phyloP scores from a whole-genome alignment of 495 filamentous ascomycete species.

The Cryomyces minteri region DNA sequence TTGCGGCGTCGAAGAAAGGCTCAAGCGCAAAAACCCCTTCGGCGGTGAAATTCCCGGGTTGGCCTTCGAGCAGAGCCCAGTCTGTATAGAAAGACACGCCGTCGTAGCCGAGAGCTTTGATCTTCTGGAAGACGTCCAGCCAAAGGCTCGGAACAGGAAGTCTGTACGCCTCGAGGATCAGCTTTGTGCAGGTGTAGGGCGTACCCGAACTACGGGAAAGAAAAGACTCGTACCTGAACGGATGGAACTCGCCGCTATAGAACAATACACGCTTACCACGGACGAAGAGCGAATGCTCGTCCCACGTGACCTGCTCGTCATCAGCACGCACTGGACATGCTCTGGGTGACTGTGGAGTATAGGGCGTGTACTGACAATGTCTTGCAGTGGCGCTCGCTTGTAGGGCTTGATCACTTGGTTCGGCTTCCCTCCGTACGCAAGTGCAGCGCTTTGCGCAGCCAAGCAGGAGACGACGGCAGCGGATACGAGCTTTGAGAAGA shows the following conservation, averaged over 20 bases:
- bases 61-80: constrained; percentile 68
- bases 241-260: constrained; percentile 58
- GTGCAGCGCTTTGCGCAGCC: constrained; percentile 4
- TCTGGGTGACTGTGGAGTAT: no score
- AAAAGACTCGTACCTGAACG: constrained; percentile 28
- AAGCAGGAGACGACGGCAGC: no score
- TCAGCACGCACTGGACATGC: not conserved
- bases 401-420: constrained; percentile 16
- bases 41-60: constrained; percentile 45
- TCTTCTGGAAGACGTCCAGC: constrained; percentile 63
- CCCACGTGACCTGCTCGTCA: constrained; percentile 45
- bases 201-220: constrained; percentile 1
- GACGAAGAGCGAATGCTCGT: constrained; percentile 55
- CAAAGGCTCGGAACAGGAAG: constrained; percentile 55
- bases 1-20: constrained; percentile 60
- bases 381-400: constrained; percentile 17
- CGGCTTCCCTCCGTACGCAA: constrained; percentile 9
- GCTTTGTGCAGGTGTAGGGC: not conserved
- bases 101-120: constrained; percentile 61
- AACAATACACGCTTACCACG: constrained; percentile 52
- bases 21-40: constrained; percentile 51
- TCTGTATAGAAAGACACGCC: constrained; percentile 58
- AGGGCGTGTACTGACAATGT: constrained; percentile 16
- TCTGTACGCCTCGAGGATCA: constrained; percentile 18
- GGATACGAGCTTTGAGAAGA: no score